Evolutionary conservation across 1,284 basidiomycete genomes (phyloP).

Genomic region (Thecaphora frezii): DNA sequence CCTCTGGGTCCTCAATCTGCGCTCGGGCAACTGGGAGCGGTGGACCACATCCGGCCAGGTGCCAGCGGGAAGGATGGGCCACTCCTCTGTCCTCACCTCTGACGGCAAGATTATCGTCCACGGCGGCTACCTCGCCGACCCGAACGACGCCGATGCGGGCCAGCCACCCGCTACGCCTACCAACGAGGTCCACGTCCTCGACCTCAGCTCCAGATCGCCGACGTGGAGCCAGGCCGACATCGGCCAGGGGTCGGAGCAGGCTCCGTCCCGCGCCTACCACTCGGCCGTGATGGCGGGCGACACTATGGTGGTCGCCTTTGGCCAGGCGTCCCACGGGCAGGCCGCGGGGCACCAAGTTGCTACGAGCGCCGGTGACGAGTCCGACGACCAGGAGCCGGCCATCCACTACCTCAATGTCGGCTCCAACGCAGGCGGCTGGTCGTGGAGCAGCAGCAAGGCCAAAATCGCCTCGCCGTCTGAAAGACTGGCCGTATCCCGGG

Average conservation of each 20-base stretch:
- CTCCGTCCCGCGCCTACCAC: constrained; percentile 56
- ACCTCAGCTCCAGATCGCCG: constrained; percentile 28
- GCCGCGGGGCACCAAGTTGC: not conserved
- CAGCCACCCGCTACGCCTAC: constrained; percentile 10
- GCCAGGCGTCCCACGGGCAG: constrained; percentile 12
- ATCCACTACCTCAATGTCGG: not conserved
- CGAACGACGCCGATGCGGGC: constrained; percentile 10
- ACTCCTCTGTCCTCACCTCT: constrained; percentile 40
- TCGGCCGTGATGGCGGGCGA: constrained; percentile 47
- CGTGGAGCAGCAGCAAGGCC: not conserved
- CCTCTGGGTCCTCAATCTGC: constrained; percentile 50
- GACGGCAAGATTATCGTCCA: constrained; percentile 55
- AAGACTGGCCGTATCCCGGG: too few relatives aligned
- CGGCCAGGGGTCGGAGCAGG: constrained; percentile 5
- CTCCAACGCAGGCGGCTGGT: not conserved
- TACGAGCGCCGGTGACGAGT: not conserved
- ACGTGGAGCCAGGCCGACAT: constrained; percentile 28
- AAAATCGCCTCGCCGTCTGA: not conserved
- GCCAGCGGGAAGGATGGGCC: constrained; percentile 56
- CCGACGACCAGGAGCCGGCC: not conserved
- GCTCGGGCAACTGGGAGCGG: constrained; percentile 40
- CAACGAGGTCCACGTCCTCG: constrained; percentile 48
- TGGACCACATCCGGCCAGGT: constrained; percentile 35
- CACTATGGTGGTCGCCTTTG: constrained; percentile 56
- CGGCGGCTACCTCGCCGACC: constrained; percentile 50